These are phyloP conservation scores for Candida methanosorbosa DNA, from an alignment of 805 yeast species.

Conservation along the genomic window DNA sequence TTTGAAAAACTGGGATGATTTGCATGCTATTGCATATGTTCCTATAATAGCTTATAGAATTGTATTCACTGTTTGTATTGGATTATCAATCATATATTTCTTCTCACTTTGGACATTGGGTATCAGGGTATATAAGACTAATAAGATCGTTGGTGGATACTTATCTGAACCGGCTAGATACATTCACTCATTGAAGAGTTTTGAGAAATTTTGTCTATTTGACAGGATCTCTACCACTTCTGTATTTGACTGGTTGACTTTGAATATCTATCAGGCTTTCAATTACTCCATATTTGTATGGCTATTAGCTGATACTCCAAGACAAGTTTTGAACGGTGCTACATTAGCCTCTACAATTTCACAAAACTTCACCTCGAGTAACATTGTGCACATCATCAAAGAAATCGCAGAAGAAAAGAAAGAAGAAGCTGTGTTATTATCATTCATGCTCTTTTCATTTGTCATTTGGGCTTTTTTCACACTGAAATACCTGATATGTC, in stretches of 20 bases:
- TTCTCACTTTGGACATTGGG: slow-evolving; percentile 54
- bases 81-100: slow-evolving; percentile 54
- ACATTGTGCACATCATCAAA: slow-evolving; percentile 39
- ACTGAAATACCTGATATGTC: slow-evolving; percentile 7
- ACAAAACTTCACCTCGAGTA: slow-evolving; percentile 26
- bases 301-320: slow-evolving; percentile 74
- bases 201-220: slow-evolving; percentile 65
- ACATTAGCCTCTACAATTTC: slow-evolving; percentile 51
- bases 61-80: slow-evolving; percentile 53
- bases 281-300: slow-evolving; percentile 52
- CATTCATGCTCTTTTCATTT: slow-evolving; percentile 71
- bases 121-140: slow-evolving; percentile 44
- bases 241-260: slow-evolving; percentile 58
- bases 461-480: slow-evolving; percentile 63
- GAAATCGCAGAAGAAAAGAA: slow-evolving; percentile 52
- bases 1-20: slow-evolving; percentile 36
- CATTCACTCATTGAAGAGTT: slow-evolving; percentile 47
- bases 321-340: slow-evolving; percentile 76
- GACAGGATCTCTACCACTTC: slow-evolving; percentile 59
- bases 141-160: slow-evolving; percentile 62
- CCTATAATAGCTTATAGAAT: slow-evolving; percentile 22
- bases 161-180: slow-evolving; percentile 56
- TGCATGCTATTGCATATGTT: slow-evolving; percentile 23
- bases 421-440: slow-evolving; percentile 60
- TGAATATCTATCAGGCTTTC: slow-evolving; percentile 55